A percentile compares a stretch with the other conserved stretches of the same genome.
phyloP scores from a whole-genome alignment of 2,329 filamentous ascomycete species.

The Fusarium coffeatum region DNA sequence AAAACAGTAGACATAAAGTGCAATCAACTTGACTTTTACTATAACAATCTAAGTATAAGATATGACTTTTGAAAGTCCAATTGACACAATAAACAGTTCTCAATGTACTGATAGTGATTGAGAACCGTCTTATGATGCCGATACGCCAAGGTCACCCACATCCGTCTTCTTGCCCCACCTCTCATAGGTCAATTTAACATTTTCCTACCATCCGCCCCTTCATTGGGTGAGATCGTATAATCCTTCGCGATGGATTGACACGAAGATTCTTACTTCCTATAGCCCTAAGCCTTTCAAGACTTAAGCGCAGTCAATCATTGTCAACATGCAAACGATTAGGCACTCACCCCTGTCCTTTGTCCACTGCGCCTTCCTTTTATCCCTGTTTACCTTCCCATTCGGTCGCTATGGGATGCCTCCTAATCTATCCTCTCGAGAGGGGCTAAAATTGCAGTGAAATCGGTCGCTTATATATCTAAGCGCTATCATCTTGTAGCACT shows the following conservation, averaged over 20 bases:
- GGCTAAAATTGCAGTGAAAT: conserved; percentile 1
- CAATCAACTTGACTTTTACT: too few species aligned
- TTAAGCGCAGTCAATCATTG: too few species aligned
- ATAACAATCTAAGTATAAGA: too few species aligned
- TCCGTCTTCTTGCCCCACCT: not conserved
- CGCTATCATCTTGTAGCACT: not conserved
- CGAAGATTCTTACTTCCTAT: too few species aligned
- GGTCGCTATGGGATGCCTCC: fast-evolving
- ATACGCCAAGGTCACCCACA: not conserved
- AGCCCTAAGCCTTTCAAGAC: not conserved
- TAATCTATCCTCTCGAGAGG: not conserved
- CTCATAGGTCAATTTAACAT: not conserved
- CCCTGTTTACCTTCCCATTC: not conserved
- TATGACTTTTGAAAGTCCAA: too few species aligned
- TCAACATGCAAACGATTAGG: not conserved
- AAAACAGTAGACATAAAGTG: fast-evolving
- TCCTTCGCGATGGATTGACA: not conserved
- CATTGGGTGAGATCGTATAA: not conserved
- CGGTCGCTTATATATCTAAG: not conserved
- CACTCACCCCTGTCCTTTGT: not conserved
- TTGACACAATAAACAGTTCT: too few species aligned
- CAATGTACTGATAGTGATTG: not conserved
- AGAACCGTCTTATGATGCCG: not conserved
- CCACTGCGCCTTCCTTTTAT: not conserved
- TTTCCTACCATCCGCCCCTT: not conserved